Base-by-base conservation (phyloP, 2,329 filamentous ascomycete genomes). In the Botrytis byssoidea region DNA sequence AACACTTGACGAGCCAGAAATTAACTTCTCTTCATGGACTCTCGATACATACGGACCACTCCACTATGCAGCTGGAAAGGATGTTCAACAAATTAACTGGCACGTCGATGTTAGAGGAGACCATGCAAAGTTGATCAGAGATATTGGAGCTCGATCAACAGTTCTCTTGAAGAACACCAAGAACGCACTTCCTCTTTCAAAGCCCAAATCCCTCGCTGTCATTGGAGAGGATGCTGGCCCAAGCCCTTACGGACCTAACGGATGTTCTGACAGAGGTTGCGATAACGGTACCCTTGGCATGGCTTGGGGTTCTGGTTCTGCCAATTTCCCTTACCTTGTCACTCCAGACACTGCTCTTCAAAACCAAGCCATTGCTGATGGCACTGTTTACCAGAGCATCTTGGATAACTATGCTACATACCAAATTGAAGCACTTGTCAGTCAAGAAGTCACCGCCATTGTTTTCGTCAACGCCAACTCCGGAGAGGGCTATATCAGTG, bases 11-110 rank as follows among this genome's bases (percentile, higher is more conserved):
- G 77, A 81, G 48, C 77, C 79, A 48, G 82, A 83, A 0, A 90
- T 93, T 82, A 98, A 95, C 86, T 97, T 98, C 83, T 91, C 92
- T 78, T 94, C 94, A 8, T 98, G 95, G 95, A 93, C 91, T 0
- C 83, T 85, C 1, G 90, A 95, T 78, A 95, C 92, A n/a, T 67
- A 74, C 16, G 72, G 72, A 64, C 72, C 72, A 60, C 22, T 71
- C 6, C 68, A 74, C 51, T 71, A 71, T 32, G 68, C 87, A 16
- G 91, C 88, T 20, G 83, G 88, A 37, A 85, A 90, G 74, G 88
- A 88, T 68, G 88, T 87, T 77, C 87, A 89, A 71, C 87, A 91
- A 77, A 87, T 97, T 84, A 93, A 98, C 83, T 87, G 90, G 78
- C 93, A 95, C 77, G 89, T 97, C 37, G 91, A 98, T 79, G 95